Percentiles rank a stretch among this genome's conserved stretches.
These are phyloP conservation scores for Vanrija pseudolonga DNA, from an alignment of 1,284 basidiomycete genomes.

Conservation along the genomic window DNA sequence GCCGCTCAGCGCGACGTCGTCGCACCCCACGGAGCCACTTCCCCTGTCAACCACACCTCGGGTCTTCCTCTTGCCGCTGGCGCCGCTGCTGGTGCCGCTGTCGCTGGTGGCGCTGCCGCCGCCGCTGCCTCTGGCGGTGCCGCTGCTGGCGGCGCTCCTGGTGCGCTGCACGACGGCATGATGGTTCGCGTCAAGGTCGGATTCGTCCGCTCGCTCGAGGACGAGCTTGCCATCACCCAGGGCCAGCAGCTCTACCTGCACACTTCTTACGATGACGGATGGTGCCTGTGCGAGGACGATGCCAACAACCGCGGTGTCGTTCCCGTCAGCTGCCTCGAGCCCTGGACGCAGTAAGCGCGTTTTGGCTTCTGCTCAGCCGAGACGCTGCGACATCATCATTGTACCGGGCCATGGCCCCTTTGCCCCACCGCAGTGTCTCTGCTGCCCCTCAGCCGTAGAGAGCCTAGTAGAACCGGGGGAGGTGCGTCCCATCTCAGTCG, in stretches of 20 bases:
- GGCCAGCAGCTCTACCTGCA: conserved; percentile 48
- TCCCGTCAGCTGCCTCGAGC: conserved; percentile 45
- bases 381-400: too few species aligned
- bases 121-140: conserved; percentile 13
- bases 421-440: too few species aligned
- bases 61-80: not conserved
- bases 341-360: conserved; percentile 16
- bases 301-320: conserved; percentile 44
- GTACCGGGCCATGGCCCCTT: too few species aligned
- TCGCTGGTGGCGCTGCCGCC: not conserved
- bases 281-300: conserved; percentile 47
- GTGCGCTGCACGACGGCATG: conserved; percentile 34
- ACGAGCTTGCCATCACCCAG: conserved; percentile 48
- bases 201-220: conserved; percentile 46
- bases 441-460: too few species aligned
- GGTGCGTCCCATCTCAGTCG: too few species aligned
- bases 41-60: too few species aligned
- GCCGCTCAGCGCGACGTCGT: too few species aligned
- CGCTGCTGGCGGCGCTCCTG: conserved; percentile 1
- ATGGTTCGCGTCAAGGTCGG: conserved; percentile 46
- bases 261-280: conserved; percentile 49
- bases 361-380: too few species aligned
- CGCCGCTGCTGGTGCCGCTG: not conserved
- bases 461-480: too few species aligned
- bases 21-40: too few species aligned